Base-by-base conservation (phyloP, 495 filamentous ascomycete genomes). In the Umbilicaria muhlenbergii region DNA sequence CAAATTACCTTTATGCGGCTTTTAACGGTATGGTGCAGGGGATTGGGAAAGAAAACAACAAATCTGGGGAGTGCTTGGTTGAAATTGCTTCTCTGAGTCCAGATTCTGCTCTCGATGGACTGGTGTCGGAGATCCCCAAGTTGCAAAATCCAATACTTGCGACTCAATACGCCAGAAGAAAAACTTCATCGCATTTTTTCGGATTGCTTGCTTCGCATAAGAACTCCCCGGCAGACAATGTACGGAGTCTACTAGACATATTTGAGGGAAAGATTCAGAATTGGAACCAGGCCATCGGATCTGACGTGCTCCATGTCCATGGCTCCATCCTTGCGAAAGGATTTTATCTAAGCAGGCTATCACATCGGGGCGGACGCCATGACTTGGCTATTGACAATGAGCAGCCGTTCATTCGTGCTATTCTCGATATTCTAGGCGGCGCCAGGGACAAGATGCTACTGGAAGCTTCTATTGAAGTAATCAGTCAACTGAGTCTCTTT, bases 151-250 rank as follows among this genome's bases (percentile, higher is more conserved):
- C 77, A 3, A 65, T 87, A 39, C 67, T 62, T 34, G 83, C 81
- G 24, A 89, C 83, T 62, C 76, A 81, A 49, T 67, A 72, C 35
- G 69, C 73, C 14, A 65, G 79, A 8, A 69, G 86, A 32, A 60
- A 62, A 34, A 63, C 73, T 13, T 74, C 78, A 7, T 76, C 85
- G 24, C 74, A 77, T 39, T 73, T 78, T 0, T 80, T 89, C 48
- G 91, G 91, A 3, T 76, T 95, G 18, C 61, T 96, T 2, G 77
- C 73, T 3, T 79, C 84, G 2, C 78, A 87, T 51, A 65, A 69
- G 16, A 51, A 64, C 42, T 66, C 67, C 18, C 14, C 59, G 10
- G 52, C 61, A 13, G 44, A 44, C 3, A 42, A 58, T 4, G 45
- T 75, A 13, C 44, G 50, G 7, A 55, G 51, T n/a, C 62, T 74